phyloP scores from a whole-genome alignment of 2,329 filamentous ascomycete species.

The Didymosphaeria variabile region DNA sequence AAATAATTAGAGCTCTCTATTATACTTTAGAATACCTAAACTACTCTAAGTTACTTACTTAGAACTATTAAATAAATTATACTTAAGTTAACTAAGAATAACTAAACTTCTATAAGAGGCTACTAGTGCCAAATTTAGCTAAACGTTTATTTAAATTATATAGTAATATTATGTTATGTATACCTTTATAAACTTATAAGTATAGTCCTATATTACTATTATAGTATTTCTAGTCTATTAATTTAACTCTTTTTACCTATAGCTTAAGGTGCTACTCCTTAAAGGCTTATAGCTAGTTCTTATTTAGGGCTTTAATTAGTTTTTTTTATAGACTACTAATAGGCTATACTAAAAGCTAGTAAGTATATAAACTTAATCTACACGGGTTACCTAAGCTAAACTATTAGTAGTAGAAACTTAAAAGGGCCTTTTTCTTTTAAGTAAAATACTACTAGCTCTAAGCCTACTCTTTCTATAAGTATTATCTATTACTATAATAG shows the following conservation, averaged over 20 bases:
- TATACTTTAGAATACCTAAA: no score
- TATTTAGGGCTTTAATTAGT: background rate
- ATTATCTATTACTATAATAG: constrained; percentile 26
- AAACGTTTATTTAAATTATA: no score
- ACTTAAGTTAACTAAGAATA: no score
- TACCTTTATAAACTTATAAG: no score
- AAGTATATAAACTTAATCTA: constrained; percentile 21
- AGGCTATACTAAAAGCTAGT: constrained; percentile 18
- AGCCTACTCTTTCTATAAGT: constrained; percentile 11
- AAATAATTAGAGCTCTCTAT: no score
- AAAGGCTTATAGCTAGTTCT: constrained; percentile 2
- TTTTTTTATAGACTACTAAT: background rate
- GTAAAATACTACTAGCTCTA: constrained; percentile 41
- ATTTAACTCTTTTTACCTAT: constrained; percentile 15
- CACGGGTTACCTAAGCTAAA: constrained; percentile 18
- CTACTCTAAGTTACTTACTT: no score
- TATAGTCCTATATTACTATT: constrained; percentile 19
- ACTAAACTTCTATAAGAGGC: no score
- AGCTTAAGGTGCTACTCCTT: constrained; percentile 18
- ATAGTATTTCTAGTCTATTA: constrained; percentile 24
- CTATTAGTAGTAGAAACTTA: constrained; percentile 21
- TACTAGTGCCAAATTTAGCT: no score
- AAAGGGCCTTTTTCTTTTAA: constrained; percentile 34
- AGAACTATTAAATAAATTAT: no score
- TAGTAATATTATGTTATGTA: no score